Evolutionary conservation across 805 yeast genomes (phyloP), one percentile per base, ranked within the genome.

Genomic region (Saccharomycopsis babjevae): DNA sequence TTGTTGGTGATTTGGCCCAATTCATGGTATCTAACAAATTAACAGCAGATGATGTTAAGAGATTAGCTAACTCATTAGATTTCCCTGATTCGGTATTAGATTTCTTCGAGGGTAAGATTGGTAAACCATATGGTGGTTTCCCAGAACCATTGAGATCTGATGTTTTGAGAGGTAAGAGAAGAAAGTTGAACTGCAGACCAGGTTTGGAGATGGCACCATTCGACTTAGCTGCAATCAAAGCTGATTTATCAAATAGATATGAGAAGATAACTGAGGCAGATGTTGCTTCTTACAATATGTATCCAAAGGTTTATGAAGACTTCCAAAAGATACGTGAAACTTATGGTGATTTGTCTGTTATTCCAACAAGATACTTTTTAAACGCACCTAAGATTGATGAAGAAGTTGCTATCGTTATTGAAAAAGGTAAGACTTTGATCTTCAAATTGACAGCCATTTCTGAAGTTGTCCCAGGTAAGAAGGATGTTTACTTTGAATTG

Each of bases 61-160:
- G 86, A 72, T 83, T 94, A 68, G 99, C 99, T 3, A 77, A 83
- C 60, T 89, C 90, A 61, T 82, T 94, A 68, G 99, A 94, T 76
- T 93, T 94, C 97, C 99, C 99, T 65, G 97, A 88, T 72, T 93
- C 98, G 22, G 97, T 94, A 18, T 82, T 94, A 73, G 99, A 94
- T 76, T 94, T 94, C 83, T 91, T 94, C 82, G 97, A 94, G 79
- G 99, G 99, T 69, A 82, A 94, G 73, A 94, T 94, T 89, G 99
- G 99, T 73, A 94, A 94, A 67, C 99, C 99, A 71, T 90, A 89
- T 73, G 99, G 99, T 67, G 99, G 99, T 8, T 94, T 94, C 96
- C 99, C 99, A 63, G 99, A 94, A 77, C 99, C 99, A 46, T 80
- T 94, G 75, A 86, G 99, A 77, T 81, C 97, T 46, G 89, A 92